Conservation (phyloP, 1,284 basidiomycete genomes). For the Sanghuangporus sanghuang region DNA sequence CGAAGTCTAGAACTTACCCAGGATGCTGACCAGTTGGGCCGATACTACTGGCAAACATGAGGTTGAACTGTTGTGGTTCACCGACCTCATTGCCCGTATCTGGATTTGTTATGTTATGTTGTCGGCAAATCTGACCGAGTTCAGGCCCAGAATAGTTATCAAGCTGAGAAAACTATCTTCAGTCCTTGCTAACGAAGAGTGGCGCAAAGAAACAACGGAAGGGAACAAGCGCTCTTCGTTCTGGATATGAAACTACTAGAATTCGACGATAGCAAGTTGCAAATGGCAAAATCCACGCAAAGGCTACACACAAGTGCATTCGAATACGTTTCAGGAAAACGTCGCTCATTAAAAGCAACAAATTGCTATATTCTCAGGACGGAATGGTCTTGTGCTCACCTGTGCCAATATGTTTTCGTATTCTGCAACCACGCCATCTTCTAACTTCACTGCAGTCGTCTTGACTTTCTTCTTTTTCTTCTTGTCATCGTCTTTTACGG, state of each 20-base stretch:
- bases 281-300: not conserved
- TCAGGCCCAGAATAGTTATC: constrained; percentile 93
- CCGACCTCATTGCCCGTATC: constrained; percentile 90
- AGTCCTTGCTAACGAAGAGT: not conserved
- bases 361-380: not conserved
- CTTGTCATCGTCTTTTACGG: constrained; percentile 54
- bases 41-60: constrained; percentile 98
- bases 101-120: constrained; percentile 84
- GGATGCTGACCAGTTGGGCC: constrained; percentile 97
- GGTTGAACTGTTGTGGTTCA: constrained; percentile 94
- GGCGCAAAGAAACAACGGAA: not conserved
- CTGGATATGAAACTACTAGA: not conserved
- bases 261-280: not conserved
- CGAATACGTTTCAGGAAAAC: not conserved
- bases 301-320: not conserved
- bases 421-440: constrained; percentile 71
- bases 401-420: constrained; percentile 86
- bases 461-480: constrained; percentile 81
- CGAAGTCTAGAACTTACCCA: constrained; percentile 48
- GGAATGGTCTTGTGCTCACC: constrained; percentile 41
- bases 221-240: not conserved
- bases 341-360: not conserved
- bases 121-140: constrained; percentile 84
- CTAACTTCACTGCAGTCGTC: constrained; percentile 75
- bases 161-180: constrained; percentile 47